Evolutionary conservation across 2,329 filamentous ascomycete genomes (phyloP).

Genomic region (Lachnellula arida): DNA sequence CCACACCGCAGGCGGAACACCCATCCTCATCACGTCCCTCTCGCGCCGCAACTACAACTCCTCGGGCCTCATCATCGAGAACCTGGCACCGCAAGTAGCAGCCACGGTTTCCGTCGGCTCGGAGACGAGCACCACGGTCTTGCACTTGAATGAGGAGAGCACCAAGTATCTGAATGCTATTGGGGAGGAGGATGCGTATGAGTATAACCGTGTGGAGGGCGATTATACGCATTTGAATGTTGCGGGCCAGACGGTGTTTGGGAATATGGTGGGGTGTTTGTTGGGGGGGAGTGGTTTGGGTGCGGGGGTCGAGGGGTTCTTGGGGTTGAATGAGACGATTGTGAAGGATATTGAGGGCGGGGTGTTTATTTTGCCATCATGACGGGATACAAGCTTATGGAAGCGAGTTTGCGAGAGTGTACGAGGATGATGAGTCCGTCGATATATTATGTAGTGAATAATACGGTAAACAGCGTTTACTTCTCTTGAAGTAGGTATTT

Average conservation of each 20-base stretch:
- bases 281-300: constrained; percentile 11
- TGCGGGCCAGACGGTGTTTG: constrained; percentile 42
- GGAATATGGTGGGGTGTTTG: constrained; percentile 42
- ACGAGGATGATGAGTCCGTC: too few relatives aligned
- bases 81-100: constrained; percentile 36
- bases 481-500: too few relatives aligned
- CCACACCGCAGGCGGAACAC: constrained; percentile 28
- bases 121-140: constrained; percentile 29
- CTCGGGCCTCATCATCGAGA: constrained; percentile 36
- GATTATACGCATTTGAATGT: constrained; percentile 48
- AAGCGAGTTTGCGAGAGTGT: too few relatives aligned
- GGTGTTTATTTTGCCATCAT: constrained; percentile 9
- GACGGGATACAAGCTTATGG: neutral
- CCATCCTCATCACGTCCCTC: constrained; percentile 43
- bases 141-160: constrained; percentile 43
- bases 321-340: constrained; percentile 12
- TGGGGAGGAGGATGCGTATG: constrained; percentile 36
- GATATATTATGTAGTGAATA: too few relatives aligned
- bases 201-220: constrained; percentile 38
- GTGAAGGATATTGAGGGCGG: constrained; percentile 11
- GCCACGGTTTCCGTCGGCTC: constrained; percentile 39
- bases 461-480: too few relatives aligned
- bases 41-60: constrained; percentile 40
- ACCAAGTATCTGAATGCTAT: constrained; percentile 43
- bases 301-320: neutral